Evolutionary conservation across 108 stramenopile genomes (phyloP).

Genomic region (Cyclostephanos tholiformis): DNA sequence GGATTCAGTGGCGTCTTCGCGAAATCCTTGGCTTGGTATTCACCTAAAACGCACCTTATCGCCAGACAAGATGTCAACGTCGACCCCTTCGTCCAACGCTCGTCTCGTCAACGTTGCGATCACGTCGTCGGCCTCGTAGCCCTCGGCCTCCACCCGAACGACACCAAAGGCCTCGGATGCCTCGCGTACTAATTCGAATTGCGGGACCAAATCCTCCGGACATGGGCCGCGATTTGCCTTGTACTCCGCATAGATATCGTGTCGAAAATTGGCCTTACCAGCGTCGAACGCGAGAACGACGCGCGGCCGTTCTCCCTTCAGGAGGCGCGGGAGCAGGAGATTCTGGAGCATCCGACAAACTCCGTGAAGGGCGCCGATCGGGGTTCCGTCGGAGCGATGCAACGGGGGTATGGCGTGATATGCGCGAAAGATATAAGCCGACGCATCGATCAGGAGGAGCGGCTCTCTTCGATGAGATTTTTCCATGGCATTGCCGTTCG

Average conservation of each 20-base stretch:
- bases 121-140: conserved; percentile 91
- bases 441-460: conserved; percentile 82
- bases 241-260: conserved; percentile 79
- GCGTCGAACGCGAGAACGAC: conserved; percentile 84
- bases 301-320: conserved; percentile 70
- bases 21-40: not conserved
- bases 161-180: conserved; percentile 86
- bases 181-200: conserved; percentile 74
- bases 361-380: conserved; percentile 82
- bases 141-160: conserved; percentile 68
- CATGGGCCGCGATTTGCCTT: conserved; percentile 79
- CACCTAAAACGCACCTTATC: conserved; percentile 53
- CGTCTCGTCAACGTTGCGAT: conserved; percentile 80
- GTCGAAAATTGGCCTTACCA: conserved; percentile 67
- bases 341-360: conserved; percentile 89
- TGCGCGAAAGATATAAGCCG: conserved; percentile 85
- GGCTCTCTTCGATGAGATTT: conserved; percentile 43
- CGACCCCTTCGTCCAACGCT: conserved; percentile 65
- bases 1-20: not conserved
- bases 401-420: conserved; percentile 87
- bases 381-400: conserved; percentile 83
- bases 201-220: conserved; percentile 86
- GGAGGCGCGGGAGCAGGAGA: conserved; percentile 59
- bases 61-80: conserved; percentile 75
- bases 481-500: not conserved